Evolutionary conservation across 129 eudicot genomes (phyloP), one percentile per base, ranked within the genome.

Genomic region (Escallonia herrerae): DNA sequence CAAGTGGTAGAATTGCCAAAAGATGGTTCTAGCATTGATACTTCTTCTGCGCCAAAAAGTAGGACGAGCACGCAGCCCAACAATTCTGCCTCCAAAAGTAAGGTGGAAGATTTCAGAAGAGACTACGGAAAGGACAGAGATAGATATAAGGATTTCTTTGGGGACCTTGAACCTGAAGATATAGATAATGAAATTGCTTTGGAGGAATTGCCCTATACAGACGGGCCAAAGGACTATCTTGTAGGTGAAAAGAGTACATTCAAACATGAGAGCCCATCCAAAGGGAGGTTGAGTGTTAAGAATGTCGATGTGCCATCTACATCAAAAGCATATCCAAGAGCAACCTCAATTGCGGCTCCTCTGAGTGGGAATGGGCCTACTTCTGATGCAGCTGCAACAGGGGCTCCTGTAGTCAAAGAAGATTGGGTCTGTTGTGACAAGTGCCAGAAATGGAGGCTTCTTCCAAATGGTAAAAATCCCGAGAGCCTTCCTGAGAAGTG

Each of bases 341-440:
- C 56, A 58, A 72, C 76, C 63, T 73, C 76, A 37, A 68, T 42
- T 51, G 40, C 38, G 40, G 75, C 71, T 11, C 82, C 81, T 58
- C 49, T 65, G n/a, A 10, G 51, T n/a, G 87, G 75, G 5, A 85
- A 63, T 59, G 82, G 77, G 53, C 68, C 62, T n/a, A 74, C 11
- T 44, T 68, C 84, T 70, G 90, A 75, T 63, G 84, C 75, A 53
- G 78, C 74, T 62, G 47, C 74, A 37, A 79, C 63, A 51, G 48
- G 22, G 43, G 83, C 69, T 60, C 90, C 89, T 40, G 40, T 73
- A 43, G 87, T 83, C 63, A 63, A 89, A 22, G 96, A 91, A 77
- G 81, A 82, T 69, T 94, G 99, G 99, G 99, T 94, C 37, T 51
- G 65, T 22, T 94, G 99, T 63, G 99, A 94, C 62, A 89, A 84